Base-by-base conservation (phyloP, 805 yeast species). In the Candida ortonii region DNA sequence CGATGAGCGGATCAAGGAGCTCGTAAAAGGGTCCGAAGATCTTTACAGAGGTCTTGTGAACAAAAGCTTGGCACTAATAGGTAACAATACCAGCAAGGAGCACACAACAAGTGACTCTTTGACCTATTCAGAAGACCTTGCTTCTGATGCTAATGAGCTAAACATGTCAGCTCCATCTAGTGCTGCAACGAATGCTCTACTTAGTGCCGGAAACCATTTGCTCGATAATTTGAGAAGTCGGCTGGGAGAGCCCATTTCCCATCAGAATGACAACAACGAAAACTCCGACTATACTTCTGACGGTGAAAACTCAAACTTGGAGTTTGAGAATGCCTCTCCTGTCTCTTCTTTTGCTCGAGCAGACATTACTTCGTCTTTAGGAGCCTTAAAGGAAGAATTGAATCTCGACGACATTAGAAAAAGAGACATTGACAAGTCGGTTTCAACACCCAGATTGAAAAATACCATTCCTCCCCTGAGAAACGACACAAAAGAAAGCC, bases 131-230 rank as follows among this genome's bases (percentile, higher is more conserved):
- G 53, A 49, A 13, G 55, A 52, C 12, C 39, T 47, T 26, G 55
- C 61, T 3, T 55, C 61, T 1, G 57, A 55, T 31, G 57, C 55
- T 1, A 59, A 52, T 14, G 56, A 52, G 15, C 37, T 52, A 8
- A 44, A 35, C 19, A 43, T 55, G 3, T 35, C 50, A 6, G 38
- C 39, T 13, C 44, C 48, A 22, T 34, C 43, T 7, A 36, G 34
- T 16, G 45, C 52, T 2, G 42, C 55, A 4, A 42, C 48, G 20
- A 46, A 54, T 17, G 41, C 40, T 5, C 39, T 50, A 6, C 33
- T 53, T 12, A 31, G 39, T n/a, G 46, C 52, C 24, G 57, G 61
- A 1, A 47, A 57, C 28, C 36, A 51, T 20, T 20, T 58, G 19
- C 51, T 49, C 25, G 41, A 55, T 28, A 47, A 54, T 25, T 34